Base-by-base conservation (phyloP, 1,284 basidiomycete genomes). In the Phellinidium pouzarii region DNA sequence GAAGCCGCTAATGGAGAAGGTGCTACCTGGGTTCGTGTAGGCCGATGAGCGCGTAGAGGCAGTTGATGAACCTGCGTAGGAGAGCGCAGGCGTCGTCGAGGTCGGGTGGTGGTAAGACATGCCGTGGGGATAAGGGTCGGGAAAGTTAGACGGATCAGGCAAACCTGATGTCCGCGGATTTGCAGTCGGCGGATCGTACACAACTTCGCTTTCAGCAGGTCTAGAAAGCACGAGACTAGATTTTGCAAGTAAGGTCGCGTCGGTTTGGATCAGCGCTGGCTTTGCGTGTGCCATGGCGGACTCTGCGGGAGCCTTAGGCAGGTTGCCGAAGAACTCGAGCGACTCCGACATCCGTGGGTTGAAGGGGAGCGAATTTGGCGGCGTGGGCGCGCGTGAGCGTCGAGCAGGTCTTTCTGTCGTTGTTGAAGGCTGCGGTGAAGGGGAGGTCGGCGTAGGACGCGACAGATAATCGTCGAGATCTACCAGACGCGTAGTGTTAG, bases 21-120 rank as follows among this genome's bases (percentile, higher is more conserved):
- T 72, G 64, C 80, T 82, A 50, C 79, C 83, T 25, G 78, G 80
- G 62, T 74, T 82, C 22, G 84, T 82, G 63, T 87, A 87, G 8
- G 85, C 83, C 7, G 85, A 87, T 2, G 87, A 88, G 53, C 86
- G 78, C 5, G 84, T 80, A 3, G 85, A 88, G 1, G 76, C 73
- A 37, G n/a, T n/a, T n/a, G n/a, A n/a, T n/a, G 82, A 85, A 48
- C 77, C 77, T 38, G 77, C 75, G 3, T 81, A 83, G 3, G 84
- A 87, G 48, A 86, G 77, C 19, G 79, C 70, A 3, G 79, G 79
- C 38, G 73, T 72, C 34, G 69, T 65, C 4, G 70, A 71, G n/a
- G 70, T 67, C 4, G 71, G 65, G 56, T 72, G 67, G 44, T 71
- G 69, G 38, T 61, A 66, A 0, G 65, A 64, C 12, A 59, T 43